Evolutionary conservation across 2,329 filamentous ascomycete species (phyloP).

Genomic region (Blumeria graminis): DNA sequence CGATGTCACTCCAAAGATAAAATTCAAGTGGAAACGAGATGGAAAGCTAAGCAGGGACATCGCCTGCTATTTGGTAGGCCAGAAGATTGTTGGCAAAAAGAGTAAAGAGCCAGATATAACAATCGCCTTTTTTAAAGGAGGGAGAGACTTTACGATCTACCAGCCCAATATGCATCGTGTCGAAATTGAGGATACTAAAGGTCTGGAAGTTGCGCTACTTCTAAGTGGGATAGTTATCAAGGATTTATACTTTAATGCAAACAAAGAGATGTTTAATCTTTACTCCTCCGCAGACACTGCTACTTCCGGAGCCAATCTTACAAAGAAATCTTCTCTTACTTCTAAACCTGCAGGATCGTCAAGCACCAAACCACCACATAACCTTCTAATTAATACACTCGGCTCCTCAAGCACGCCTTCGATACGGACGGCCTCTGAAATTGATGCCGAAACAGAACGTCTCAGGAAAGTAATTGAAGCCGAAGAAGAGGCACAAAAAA

Average conservation of each 20-base stretch:
- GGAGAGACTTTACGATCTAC: slow-evolving; percentile 58
- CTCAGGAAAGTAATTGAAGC: slow-evolving; percentile 29
- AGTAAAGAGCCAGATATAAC: slow-evolving; percentile 88
- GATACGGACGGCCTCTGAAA: slow-evolving; percentile 18
- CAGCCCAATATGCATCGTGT: slow-evolving; percentile 78
- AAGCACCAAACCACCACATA: slow-evolving; percentile 6
- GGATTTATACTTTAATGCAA: slow-evolving; percentile 38
- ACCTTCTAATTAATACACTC: slow-evolving; percentile 5
- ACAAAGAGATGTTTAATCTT: slow-evolving; percentile 59
- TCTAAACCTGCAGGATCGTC: slow-evolving; percentile 6
- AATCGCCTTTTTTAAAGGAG: slow-evolving; percentile 59
- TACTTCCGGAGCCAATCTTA: slow-evolving; percentile 12
- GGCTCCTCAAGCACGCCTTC: slow-evolving; percentile 10
- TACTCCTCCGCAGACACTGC: slow-evolving; percentile 17
- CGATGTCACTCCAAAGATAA: slow-evolving; percentile 44
- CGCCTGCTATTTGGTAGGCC: slow-evolving; percentile 68
- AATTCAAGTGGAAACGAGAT: slow-evolving; percentile 78
- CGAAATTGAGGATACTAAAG: slow-evolving; percentile 84
- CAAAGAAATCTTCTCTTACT: slow-evolving; percentile 3
- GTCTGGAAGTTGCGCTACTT: slow-evolving; percentile 60
- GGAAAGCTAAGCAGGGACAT: slow-evolving; percentile 68
- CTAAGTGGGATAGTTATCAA: slow-evolving; percentile 38
- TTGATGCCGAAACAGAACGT: slow-evolving; percentile 58
- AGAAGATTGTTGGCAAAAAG: slow-evolving; percentile 47
- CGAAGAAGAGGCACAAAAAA: slow-evolving; percentile 23